Evolutionary conservation across 441 rosid species (phyloP).

Genomic region (Eutrema salsugineum): DNA sequence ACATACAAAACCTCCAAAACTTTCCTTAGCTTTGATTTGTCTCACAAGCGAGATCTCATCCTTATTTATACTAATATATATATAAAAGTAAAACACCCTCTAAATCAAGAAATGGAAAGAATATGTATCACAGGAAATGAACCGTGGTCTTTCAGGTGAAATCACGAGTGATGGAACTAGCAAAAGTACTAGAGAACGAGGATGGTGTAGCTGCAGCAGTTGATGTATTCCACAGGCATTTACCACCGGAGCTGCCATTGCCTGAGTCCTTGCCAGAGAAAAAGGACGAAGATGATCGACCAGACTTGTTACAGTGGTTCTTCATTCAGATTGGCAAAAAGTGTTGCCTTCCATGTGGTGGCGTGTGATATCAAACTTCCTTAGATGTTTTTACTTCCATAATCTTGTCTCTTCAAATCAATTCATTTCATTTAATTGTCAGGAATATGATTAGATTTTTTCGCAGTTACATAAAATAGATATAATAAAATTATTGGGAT

Average conservation of each 20-base stretch:
- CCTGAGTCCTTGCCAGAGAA: slow-evolving; percentile 34
- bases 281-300: slow-evolving; percentile 40
- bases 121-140: background rate
- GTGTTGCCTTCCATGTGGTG: slow-evolving; percentile 71
- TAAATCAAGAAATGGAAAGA: background rate
- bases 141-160: slow-evolving; percentile 53
- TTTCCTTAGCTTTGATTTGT: background rate
- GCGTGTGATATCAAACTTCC: slow-evolving; percentile 25
- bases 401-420: slow-evolving; percentile 14
- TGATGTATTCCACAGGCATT: slow-evolving; percentile 84
- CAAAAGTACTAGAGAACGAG: slow-evolving; percentile 78
- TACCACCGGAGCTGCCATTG: slow-evolving; percentile 71
- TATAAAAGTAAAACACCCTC: too few relatives aligned
- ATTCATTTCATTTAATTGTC: slow-evolving; percentile 48
- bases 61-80: background rate
- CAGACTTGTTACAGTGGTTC: slow-evolving; percentile 58
- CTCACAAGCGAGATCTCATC: background rate
- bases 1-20: background rate
- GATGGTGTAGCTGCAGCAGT: slow-evolving; percentile 94
- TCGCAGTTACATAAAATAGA: background rate
- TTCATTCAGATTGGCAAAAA: slow-evolving; percentile 59
- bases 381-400: slow-evolving; percentile 8
- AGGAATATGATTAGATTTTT: background rate
- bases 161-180: slow-evolving; percentile 64
- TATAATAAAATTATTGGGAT: background rate